Conservation (phyloP, 1,284 basidiomycete species). For the Ceratobasidium sp. region DNA sequence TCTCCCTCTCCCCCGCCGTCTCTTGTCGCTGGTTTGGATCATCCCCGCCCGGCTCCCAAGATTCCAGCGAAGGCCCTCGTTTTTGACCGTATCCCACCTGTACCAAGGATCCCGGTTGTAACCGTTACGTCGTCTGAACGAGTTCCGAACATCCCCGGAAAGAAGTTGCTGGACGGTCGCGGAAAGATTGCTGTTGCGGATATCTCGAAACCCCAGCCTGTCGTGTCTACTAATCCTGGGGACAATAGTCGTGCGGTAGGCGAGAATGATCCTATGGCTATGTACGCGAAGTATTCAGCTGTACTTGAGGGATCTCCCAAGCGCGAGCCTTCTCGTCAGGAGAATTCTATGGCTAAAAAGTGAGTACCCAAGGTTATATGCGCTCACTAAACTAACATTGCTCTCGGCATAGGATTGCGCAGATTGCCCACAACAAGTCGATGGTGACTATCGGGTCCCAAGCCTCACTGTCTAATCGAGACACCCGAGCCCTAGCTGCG, state of each 20-base stretch:
- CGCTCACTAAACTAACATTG: constrained; percentile 1
- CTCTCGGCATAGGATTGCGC: constrained; percentile 24
- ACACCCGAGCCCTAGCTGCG: constrained; percentile 40
- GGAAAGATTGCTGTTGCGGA: constrained; percentile 40
- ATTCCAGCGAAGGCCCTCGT: constrained; percentile 19
- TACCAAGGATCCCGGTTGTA: constrained; percentile 28
- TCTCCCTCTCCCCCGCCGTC: constrained; percentile 21
- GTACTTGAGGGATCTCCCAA: constrained; percentile 31
- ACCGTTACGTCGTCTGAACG: constrained; percentile 5
- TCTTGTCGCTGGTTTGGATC: constrained; percentile 5
- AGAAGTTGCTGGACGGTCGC: constrained; percentile 29
- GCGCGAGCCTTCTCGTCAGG: constrained; percentile 25
- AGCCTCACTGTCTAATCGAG: constrained; percentile 31
- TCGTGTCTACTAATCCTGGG: not conserved
- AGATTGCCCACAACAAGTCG: constrained; percentile 22
- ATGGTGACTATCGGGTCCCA: constrained; percentile 20
- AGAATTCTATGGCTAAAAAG: constrained; percentile 40
- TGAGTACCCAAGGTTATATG: not conserved
- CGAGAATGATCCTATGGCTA: constrained; percentile 37
- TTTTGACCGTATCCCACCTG: not conserved
- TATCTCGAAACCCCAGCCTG: constrained; percentile 33
- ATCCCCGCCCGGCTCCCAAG: constrained; percentile 40
- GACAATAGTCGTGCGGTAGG: not conserved
- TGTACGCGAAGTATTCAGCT: constrained; percentile 42
- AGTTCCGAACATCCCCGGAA: not conserved